phyloP scores from a whole-genome alignment of 345 rosid species.

The Eutrema japonicum region DNA sequence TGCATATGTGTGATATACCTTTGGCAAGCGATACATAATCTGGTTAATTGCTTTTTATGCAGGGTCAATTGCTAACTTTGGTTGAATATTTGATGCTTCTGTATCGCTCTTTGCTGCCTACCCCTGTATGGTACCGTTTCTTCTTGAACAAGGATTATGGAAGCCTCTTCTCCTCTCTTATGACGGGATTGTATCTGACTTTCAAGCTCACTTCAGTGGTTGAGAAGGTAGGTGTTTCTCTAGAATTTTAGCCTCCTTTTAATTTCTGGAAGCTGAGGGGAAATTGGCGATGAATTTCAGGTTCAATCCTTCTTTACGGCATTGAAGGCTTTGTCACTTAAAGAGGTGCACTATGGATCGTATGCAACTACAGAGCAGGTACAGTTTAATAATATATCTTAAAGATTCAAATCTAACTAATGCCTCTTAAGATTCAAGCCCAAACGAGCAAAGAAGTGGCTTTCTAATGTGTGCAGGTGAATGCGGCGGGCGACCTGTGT shows the following conservation, averaged over 20 bases:
- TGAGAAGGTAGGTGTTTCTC: slow-evolving; percentile 61
- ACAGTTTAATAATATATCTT: slow-evolving; percentile 20
- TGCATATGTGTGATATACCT: slow-evolving; percentile 4
- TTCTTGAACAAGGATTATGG: slow-evolving; percentile 87
- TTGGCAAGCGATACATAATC: slow-evolving; percentile 26
- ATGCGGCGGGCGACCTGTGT: slow-evolving; percentile 91
- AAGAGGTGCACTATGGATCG: slow-evolving; percentile 96
- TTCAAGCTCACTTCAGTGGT: slow-evolving; percentile 83
- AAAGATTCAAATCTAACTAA: slow-evolving; percentile 8
- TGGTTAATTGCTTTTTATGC: slow-evolving; percentile 35
- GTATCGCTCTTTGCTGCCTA: slow-evolving; percentile 80
- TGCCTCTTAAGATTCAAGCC: slow-evolving; percentile 23
- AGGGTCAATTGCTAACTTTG: slow-evolving; percentile 86
- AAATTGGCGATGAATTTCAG: slow-evolving; percentile 48
- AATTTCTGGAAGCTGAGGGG: slow-evolving; percentile 11
- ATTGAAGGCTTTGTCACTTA: slow-evolving; percentile 84
- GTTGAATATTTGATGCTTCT: slow-evolving; percentile 71
- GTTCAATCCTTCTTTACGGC: slow-evolving; percentile 92
- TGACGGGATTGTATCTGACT: slow-evolving; percentile 81
- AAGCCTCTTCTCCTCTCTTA: slow-evolving; percentile 81
- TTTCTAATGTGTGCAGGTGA: slow-evolving; percentile 65
- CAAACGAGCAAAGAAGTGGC: slow-evolving; percentile 27
- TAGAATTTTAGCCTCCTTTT: neutral
- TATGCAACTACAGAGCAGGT: slow-evolving; percentile 99
- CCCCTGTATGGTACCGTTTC: slow-evolving; percentile 92